Evolutionary conservation across 2,329 filamentous ascomycete genomes (phyloP), one percentile per base, ranked within the genome.

Genomic region (Elsinoe perseae): DNA sequence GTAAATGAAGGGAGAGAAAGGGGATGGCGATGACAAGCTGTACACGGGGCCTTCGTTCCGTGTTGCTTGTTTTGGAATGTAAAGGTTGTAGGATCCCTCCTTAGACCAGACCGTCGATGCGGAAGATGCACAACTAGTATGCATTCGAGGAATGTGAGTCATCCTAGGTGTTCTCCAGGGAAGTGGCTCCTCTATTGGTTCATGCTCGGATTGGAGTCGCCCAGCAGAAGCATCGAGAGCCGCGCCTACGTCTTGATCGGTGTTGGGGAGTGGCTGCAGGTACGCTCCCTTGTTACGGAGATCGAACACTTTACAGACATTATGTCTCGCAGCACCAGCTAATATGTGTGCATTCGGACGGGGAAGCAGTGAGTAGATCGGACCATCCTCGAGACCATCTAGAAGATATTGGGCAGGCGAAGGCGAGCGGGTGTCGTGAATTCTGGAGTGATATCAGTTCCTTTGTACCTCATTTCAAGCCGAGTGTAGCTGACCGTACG

Each of bases 271-370:
- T 20, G 67, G 66, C 58, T 76, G 77, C 1, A 68, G 61, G 40
- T 70, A 67, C 2, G 70, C 71, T 27, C 73, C 72, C 0, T 71
- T 62, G 63, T 82, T 71, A 21, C 82, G 79, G 42, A 85, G 64
- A 61, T 86, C 82, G 61, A 83, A 85, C 3, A 84, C 70, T 61
- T 84, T 84, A 43, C 85, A 68, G 52, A 83, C 72, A 43, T 75
- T 77, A 65, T 84, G 79, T 50, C 77, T 73, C 2, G 77, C 76
- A 1, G 77, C 75, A 21, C 82, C 82, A 9, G 77, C 79, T 7
- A 84, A 64, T 56, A 85, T 76, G 2, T 75, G 73, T 61, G 84
- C 77, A 18, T 75, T 74, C 1, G 80, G 80, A 52, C 83, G 76
- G 0, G 77, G 69, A 1, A 79, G 74, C 14, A 85, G 72, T 18